These are phyloP conservation scores for Trichophyton benhamiae DNA, from an alignment of 2,329 filamentous ascomycete genomes.

Conservation along the genomic window DNA sequence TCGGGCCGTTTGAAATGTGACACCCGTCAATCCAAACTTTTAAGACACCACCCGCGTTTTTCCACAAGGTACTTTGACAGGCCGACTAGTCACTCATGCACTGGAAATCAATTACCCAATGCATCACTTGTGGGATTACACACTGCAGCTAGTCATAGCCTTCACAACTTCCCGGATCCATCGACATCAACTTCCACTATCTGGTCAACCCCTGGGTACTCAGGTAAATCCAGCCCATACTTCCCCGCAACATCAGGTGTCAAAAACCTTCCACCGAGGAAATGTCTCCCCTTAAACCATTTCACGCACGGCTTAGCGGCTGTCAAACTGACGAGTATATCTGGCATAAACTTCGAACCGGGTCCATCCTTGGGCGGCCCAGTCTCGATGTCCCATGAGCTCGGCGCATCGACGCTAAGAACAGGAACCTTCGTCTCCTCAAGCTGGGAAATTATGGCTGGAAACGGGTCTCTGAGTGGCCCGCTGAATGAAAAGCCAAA, in stretches of 20 bases:
- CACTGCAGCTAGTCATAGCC: not conserved
- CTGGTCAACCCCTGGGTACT: conserved; percentile 79
- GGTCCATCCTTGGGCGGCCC: conserved; percentile 68
- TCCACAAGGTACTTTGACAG: not conserved
- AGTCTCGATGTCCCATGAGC: conserved; percentile 82
- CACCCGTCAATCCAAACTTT: not conserved
- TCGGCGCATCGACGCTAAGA: conserved; percentile 82
- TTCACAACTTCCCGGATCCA: conserved; percentile 25
- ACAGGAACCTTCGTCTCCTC: conserved; percentile 63
- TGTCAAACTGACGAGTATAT: conserved; percentile 72
- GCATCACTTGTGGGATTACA: not conserved
- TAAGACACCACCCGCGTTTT: not conserved
- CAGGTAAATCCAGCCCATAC: conserved; percentile 71
- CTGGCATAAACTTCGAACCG: conserved; percentile 69
- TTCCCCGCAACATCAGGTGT: conserved; percentile 65
- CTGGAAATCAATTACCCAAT: not conserved
- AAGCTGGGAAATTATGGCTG: conserved; percentile 63
- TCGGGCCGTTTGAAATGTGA: not conserved
- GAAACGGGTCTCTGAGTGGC: conserved; percentile 85
- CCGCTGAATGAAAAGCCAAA: conserved; percentile 94
- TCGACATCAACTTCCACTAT: conserved; percentile 58
- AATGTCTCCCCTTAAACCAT: conserved; percentile 72
- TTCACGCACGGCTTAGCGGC: conserved; percentile 84
- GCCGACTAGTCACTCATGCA: not conserved
- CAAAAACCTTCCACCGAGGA: conserved; percentile 84